Base-by-base conservation (phyloP, 2,329 filamentous ascomycete species). In the Aureobasidium sp. region DNA sequence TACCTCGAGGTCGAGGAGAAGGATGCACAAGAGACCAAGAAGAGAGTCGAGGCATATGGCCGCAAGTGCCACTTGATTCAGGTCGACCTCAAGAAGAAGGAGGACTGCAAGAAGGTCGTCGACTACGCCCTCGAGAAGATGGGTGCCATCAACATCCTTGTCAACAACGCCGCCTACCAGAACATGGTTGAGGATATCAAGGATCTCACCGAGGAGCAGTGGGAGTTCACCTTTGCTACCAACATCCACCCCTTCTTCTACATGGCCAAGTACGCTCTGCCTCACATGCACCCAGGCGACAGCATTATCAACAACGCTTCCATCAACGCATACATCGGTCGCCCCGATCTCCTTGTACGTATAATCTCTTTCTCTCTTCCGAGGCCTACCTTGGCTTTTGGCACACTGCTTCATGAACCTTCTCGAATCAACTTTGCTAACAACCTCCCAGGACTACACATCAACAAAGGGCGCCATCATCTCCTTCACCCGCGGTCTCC, bases 271-370 rank as follows among this genome's bases (percentile, higher is more conserved):
- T 90, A 92, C 70, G 76, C 81, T 13, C 79, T 94, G 11, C 85
- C 85, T 0, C 87, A 92, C 74, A 88, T 94, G 85, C 82, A 84
- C 69, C 72, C 74, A n/a, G 90, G 90, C 39, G 81, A 84, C 61
- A 85, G 84, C 30, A 91, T 95, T 72, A 91, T 95, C 81, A 94
- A 93, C 78, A 91, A 90, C 71, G 86, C 89, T 49, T 91, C 88
- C 36, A 86, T 94, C 71, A 93, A 93, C 72, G 88, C 86, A 30
- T 94, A 93, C 75, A 83, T 91, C 62, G 90, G 90, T 42, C 87
- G 89, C 1, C 86, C 87, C 0, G 89, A 93, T 68, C 81, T 93
- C 5, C 2, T 82, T 94, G 25, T 51, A 37, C n/a, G 48, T 51
- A n/a, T n/a, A n/a, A n/a, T n/a, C n/a, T n/a, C n/a, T n/a, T n/a